Base-by-base conservation (phyloP, 106 monocot genomes). In the Gastrodia elata region DNA sequence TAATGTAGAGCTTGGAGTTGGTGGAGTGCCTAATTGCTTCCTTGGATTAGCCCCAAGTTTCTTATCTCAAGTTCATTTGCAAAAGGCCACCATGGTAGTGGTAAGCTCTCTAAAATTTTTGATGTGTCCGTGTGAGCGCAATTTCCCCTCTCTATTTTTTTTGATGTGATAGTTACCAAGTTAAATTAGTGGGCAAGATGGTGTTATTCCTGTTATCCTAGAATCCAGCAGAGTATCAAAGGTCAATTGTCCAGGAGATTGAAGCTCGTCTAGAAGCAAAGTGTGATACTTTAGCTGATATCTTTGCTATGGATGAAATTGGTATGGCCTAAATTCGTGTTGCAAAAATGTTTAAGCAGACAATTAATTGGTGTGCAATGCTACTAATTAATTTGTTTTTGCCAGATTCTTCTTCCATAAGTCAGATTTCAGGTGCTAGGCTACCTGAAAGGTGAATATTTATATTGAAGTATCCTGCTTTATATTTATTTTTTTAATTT, bases 21-120 rank as follows among this genome's bases (percentile, higher is more conserved):
- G 93, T 57, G 98, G 98, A 24, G 93, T 93, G 9, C 88, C 91
- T 65, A 83, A 93, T 81, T 80, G 87, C 58, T 98, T 98, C 82
- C 92, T 98, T 73, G 98, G 98, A 74, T 72, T 98, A 30, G 93
- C 88, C 8, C 76, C 88, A 65, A 76, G 75, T 67, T 98, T 84
- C 77, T 77, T 98, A 55, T 85, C 85, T 78, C 86, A 93, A 76
- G 81, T 88, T 28, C 98, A 98, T 52, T 78, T 82, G 59, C 77
- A 91, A 27, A 82, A 98, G 38, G 76, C 83, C 69, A 71, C 82
- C 46, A 77, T 84, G 82, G 40, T 57, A 58, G 76, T 92, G 96
- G 95, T 96, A 89, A 67, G 72, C 72, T 25, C 65, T 36, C 18
- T 67, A 34, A 35, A 22, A 25, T 24, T 69, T 30, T 64, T 64